Percentiles rank a stretch among this genome's conserved stretches.
Evolutionary conservation across 208 protist genomes (phyloP).

Genomic region (Wallacemonas rigidus): DNA sequence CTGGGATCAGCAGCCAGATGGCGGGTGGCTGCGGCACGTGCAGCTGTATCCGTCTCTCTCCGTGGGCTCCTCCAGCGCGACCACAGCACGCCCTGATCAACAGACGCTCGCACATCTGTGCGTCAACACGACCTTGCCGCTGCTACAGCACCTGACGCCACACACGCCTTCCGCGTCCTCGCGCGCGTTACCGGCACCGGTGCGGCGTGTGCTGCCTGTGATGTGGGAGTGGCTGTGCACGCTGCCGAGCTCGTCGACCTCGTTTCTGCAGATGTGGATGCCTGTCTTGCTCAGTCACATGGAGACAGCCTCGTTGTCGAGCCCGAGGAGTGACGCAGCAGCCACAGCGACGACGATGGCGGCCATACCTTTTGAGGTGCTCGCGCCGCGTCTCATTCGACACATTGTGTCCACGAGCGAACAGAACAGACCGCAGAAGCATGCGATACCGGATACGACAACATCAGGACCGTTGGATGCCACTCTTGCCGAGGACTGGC

Average conservation of each 20-base stretch:
- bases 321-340: no score
- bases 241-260: constrained; percentile 33
- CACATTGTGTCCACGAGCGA: constrained; percentile 3
- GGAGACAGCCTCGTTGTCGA: constrained; percentile 28
- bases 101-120: constrained; percentile 1
- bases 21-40: constrained; percentile 18
- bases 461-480: not conserved
- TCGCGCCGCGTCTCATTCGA: constrained; percentile 6
- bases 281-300: constrained; percentile 31
- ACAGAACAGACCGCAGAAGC: no score
- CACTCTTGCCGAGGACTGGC: not conserved
- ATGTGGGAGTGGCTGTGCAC: constrained; percentile 62
- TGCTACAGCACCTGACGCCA: constrained; percentile 23
- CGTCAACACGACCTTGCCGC: not conserved
- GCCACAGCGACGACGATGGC: constrained; percentile 3
- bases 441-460: no score
- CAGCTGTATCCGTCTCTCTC: constrained; percentile 36
- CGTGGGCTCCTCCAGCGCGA: constrained; percentile 16
- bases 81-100: constrained; percentile 16
- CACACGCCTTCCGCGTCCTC: constrained; percentile 12
- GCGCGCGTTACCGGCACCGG: constrained; percentile 31
- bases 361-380: not conserved
- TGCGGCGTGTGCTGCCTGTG: constrained; percentile 44
- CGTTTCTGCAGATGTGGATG: constrained; percentile 35
- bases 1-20: not conserved